These are phyloP conservation scores for Meyerozyma smithsonii DNA, from an alignment of 1,139 yeast genomes.

Conservation along the genomic window DNA sequence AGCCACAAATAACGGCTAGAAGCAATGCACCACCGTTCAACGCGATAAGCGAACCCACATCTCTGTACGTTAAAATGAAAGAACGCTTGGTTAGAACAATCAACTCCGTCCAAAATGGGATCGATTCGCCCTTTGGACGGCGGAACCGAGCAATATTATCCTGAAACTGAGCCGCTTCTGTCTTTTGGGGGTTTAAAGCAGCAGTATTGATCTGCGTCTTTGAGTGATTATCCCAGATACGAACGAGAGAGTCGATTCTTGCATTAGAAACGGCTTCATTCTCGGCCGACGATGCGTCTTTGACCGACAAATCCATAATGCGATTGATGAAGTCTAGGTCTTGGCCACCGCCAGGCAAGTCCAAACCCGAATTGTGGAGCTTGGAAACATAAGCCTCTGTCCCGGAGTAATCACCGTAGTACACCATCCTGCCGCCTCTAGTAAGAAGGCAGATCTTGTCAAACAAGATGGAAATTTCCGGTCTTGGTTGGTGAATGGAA, in stretches of 20 bases:
- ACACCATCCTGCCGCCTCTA: conserved; percentile 59
- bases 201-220: conserved; percentile 1
- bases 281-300: conserved; percentile 49
- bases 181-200: conserved; percentile 8
- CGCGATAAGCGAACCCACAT: conserved; percentile 51
- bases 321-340: conserved; percentile 49
- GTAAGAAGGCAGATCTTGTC: conserved; percentile 72
- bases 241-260: conserved; percentile 44
- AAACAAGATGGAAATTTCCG: conserved; percentile 63
- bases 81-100: conserved; percentile 53
- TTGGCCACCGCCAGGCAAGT: neutral
- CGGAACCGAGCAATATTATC: conserved; percentile 22
- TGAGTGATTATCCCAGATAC: conserved; percentile 46
- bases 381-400: conserved; percentile 46
- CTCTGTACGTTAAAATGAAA: conserved; percentile 52
- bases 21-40: conserved; percentile 51
- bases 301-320: conserved; percentile 65
- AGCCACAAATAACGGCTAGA: conserved; percentile 63
- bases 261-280: conserved; percentile 38
- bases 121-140: conserved; percentile 22
- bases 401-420: conserved; percentile 47
- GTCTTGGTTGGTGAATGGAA: conserved; percentile 82
- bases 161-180: conserved; percentile 14
- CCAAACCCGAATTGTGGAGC: conserved; percentile 14
- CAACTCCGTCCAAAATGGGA: conserved; percentile 43